Percentiles rank a stretch among this genome's conserved stretches.
These are phyloP conservation scores for Irpex sp. DNA, from an alignment of 1,284 basidiomycete genomes.

Conservation along the genomic window DNA sequence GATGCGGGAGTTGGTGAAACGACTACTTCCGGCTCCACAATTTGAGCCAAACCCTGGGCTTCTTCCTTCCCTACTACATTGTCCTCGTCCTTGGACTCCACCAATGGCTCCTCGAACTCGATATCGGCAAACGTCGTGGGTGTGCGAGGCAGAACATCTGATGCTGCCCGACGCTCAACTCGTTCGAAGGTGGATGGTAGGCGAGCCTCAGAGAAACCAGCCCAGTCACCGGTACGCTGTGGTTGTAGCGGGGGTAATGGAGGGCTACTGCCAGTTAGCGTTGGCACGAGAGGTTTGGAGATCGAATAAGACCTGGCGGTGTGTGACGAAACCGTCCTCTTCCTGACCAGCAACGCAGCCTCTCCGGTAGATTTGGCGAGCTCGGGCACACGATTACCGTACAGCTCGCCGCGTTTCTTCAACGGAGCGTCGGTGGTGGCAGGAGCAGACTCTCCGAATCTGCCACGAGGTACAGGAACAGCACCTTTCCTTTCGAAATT, in stretches of 20 bases:
- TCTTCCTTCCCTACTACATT: neutral
- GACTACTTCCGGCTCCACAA: neutral
- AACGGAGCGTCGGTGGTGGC: slow-evolving; percentile 42
- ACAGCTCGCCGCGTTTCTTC: slow-evolving; percentile 58
- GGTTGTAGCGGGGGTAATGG: slow-evolving; percentile 4
- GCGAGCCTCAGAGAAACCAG: slow-evolving; percentile 1
- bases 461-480: slow-evolving; percentile 67
- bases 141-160: slow-evolving; percentile 15
- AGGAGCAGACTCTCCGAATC: slow-evolving; percentile 68
- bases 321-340: slow-evolving; percentile 11
- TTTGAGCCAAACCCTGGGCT: neutral
- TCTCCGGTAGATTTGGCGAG: slow-evolving; percentile 26
- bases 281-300: slow-evolving; percentile 3
- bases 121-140: neutral
- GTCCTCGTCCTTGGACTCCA: slow-evolving; percentile 3
- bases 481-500: slow-evolving; percentile 75
- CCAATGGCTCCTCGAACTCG: slow-evolving; percentile 5
- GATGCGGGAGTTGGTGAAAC: neutral
- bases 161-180: slow-evolving; percentile 15
- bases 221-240: neutral
- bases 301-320: slow-evolving; percentile 2
- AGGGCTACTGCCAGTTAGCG: slow-evolving; percentile 1
- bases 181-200: slow-evolving; percentile 4
- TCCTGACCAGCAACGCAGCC: slow-evolving; percentile 5
- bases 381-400: slow-evolving; percentile 65